Base-by-base conservation (phyloP, 2,329 filamentous ascomycete species). In the Endocalyx cinctus region DNA sequence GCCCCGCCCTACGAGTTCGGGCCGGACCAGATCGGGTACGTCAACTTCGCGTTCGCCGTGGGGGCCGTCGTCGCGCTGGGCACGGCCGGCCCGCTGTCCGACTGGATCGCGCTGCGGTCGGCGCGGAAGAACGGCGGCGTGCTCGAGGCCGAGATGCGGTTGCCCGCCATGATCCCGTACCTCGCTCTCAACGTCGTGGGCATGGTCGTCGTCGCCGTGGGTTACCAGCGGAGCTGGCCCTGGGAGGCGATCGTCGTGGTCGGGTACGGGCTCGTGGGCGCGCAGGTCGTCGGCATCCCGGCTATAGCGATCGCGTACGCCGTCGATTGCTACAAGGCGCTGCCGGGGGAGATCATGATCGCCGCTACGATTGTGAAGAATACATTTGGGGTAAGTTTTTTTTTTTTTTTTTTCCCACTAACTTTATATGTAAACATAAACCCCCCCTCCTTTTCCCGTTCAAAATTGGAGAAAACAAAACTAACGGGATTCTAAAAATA, bases 331-430 rank as follows among this genome's bases (percentile, higher is more conserved):
- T 81, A 82, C 55, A 81, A 80, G 55, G 70, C 77, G 0, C 68
- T 80, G 3, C 69, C 76, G 0, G 77, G 77, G 2, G 70, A 68
- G 14, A 60, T 82, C 28, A 77, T 82, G 55, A 74, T 81, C 2
- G 64, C 69, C 3, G 72, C 79, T 39, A 81, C 77, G 0, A 72
- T 82, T 26, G 76, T 79, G 44, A 82, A 81, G 60, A 81, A 81
- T 38, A 52, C 54, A 2, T 54, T 55, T 32, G 54, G 77, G 1
- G 53, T 58, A 37, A 45, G 49, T 56, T 29, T 14, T 29, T 10
- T 13, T 34, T 5, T 25, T 25, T n/a, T 32, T 11, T 10, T 25
- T 35, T 15, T 26, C 25, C 30, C 28, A 5, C 19, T 25, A 11
- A 29, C 29, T 12, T 14, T 8, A 25, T 25, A 14, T 19, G 56